Base-by-base conservation (phyloP, 495 filamentous ascomycete genomes). In the Darksidea phi region DNA sequence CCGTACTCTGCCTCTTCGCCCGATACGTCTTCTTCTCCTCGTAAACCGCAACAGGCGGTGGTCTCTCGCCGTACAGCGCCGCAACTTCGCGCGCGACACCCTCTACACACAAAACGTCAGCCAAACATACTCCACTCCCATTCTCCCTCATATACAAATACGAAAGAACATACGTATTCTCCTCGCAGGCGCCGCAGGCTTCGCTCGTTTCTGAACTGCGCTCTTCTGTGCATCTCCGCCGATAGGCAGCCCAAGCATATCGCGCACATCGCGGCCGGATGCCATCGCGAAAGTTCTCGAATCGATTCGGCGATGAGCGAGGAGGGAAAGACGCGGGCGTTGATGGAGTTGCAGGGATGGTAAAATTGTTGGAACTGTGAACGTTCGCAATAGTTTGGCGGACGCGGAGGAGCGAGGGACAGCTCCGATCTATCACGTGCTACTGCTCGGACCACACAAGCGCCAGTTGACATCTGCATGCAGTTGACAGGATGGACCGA, bases 71-170 rank as follows among this genome's bases (percentile, higher is more conserved):
- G 20, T 86, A 76, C 12, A 88, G 74, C 43, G 85, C 84, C 61
- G 78, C 84, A 6, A 88, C 75, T 74, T 88, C 85, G 54, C 85
- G 81, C 36, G 79, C 83, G 46, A 88, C 86, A 72, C 92, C 73
- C 82, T 91, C 80, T 96, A 79, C 76, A 77, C 64, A 53, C 5
- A 41, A 43, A 8, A 4, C 24, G 23, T 67, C 51, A 61, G 47
- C 11, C 46, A 0, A 21, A 47, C 2, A 2, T 21, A 20, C 43
- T 41, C 11, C n/a, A 3, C 23, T 42, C 24, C 18, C 5, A 5
- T 45, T n/a, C 10, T 15, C 10, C 24, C 10, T 20, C 24, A 3
- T n/a, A 2, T 13, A 15, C 38, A 79, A 76, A 26, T 73, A 61
- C 12, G 74, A 74, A 34, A 78, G 20, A 46, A 64, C 65, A 36